Conservation (phyloP, 148 eudicot genomes). For the Camellia japonica region DNA sequence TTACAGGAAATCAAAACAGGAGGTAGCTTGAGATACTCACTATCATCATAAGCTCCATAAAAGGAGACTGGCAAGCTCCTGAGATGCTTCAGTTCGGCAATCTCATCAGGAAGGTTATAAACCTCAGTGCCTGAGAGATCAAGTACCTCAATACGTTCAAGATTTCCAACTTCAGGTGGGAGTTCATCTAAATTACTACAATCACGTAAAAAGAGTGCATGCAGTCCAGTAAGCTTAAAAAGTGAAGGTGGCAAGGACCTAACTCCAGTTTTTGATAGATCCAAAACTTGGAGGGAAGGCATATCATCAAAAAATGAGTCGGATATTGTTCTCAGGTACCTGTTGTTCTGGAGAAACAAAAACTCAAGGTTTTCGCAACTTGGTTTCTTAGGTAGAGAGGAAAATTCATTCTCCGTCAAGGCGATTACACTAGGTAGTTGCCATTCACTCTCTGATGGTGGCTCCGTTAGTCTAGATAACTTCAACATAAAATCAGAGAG, state of each 20-base stretch:
- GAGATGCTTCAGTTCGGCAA: not conserved
- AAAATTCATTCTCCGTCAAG: not conserved
- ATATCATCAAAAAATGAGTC: not conserved
- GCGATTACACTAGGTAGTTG: not conserved
- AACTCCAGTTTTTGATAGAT: slow-evolving; percentile 1
- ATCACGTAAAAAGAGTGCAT: not conserved
- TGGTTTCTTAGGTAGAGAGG: not conserved
- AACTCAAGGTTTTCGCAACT: not conserved
- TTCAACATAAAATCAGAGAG: not conserved
- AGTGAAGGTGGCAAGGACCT: slow-evolving; percentile 14
- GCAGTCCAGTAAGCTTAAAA: slow-evolving; percentile 3
- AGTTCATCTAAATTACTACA: not conserved
- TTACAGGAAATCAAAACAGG: not conserved
- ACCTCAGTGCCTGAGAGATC: slow-evolving; percentile 9
- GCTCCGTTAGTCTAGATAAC: not conserved
- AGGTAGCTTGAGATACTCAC: not conserved
- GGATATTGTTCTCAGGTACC: not conserved
- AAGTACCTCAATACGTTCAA: not conserved
- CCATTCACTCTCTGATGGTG: not conserved
- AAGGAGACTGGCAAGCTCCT: slow-evolving; percentile 3
- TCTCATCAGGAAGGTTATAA: slow-evolving; percentile 10
- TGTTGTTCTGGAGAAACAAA: slow-evolving; percentile 1
- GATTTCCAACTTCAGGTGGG: slow-evolving; percentile 1
- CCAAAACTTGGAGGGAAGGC: slow-evolving; percentile 5
- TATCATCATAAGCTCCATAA: slow-evolving; percentile 4